phyloP scores from a whole-genome alignment of 163 green algal genomes.

The Scenedesmus sp. region DNA sequence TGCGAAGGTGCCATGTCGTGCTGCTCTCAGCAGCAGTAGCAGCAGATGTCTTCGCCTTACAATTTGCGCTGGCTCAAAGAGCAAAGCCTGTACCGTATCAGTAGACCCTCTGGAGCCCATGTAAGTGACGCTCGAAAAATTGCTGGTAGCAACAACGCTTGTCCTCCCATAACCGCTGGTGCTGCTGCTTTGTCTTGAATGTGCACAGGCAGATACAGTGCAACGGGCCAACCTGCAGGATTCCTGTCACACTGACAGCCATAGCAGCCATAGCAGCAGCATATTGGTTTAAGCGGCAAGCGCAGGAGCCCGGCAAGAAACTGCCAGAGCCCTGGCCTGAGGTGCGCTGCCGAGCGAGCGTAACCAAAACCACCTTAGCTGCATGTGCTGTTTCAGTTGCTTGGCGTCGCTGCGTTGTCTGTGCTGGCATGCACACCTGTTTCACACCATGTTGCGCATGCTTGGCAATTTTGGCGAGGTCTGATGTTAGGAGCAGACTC shows the following conservation, averaged over 20 bases:
- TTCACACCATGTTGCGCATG: no score
- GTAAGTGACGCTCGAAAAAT: background rate
- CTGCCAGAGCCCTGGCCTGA: conserved; percentile 45
- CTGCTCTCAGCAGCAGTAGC: background rate
- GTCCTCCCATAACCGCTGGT: background rate
- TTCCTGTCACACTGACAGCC: conserved; percentile 29
- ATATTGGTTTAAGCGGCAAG: conserved; percentile 49
- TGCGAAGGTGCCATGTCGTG: background rate
- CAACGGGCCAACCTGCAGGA: conserved; percentile 42
- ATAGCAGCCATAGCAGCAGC: conserved; percentile 26
- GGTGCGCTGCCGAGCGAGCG: background rate
- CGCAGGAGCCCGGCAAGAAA: conserved; percentile 31
- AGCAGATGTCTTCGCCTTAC: background rate
- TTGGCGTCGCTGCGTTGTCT: background rate
- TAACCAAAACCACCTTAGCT: background rate
- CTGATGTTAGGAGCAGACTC: background rate
- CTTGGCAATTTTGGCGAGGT: background rate
- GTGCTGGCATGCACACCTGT: background rate
- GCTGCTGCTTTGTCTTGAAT: background rate
- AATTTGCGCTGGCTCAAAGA: background rate
- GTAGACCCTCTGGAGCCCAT: conserved; percentile 40
- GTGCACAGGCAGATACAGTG: conserved; percentile 33
- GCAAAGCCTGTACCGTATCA: conserved; percentile 34
- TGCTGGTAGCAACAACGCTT: background rate
- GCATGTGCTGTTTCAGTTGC: background rate